Evolutionary conservation across 1,284 basidiomycete species (phyloP).

Genomic region (Sporisorium exsertum): DNA sequence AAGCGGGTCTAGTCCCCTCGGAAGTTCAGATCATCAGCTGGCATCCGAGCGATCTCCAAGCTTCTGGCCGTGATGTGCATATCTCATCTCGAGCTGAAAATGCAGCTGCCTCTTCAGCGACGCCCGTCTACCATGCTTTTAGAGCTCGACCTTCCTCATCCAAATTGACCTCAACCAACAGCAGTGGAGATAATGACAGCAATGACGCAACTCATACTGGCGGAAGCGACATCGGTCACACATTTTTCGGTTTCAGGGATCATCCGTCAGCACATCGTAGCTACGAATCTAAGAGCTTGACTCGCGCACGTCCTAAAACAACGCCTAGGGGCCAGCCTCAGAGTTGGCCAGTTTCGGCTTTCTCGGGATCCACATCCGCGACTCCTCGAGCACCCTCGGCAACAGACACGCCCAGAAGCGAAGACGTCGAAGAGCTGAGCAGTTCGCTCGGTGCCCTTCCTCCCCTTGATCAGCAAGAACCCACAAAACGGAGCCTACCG

Average conservation of each 20-base stretch:
- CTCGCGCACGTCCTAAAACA: background rate
- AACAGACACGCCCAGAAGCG: conserved; percentile 15
- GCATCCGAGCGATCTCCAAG: conserved; percentile 6
- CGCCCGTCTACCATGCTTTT: conserved; percentile 20
- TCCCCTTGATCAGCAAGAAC: background rate
- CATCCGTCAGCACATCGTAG: background rate
- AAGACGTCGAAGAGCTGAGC: conserved; percentile 13
- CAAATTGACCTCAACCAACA: background rate
- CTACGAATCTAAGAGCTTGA: background rate
- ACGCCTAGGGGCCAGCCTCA: background rate
- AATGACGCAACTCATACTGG: background rate
- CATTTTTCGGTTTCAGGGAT: background rate
- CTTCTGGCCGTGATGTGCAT: conserved; percentile 11
- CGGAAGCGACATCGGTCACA: background rate
- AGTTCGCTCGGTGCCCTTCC: background rate
- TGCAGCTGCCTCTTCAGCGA: background rate
- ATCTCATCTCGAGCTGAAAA: conserved; percentile 1
- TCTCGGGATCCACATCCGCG: background rate
- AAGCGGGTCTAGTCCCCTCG: conserved; percentile 4
- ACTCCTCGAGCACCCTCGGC: background rate
- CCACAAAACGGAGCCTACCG: background rate
- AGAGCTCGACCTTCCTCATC: background rate
- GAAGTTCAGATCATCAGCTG: conserved; percentile 41
- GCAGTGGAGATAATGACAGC: background rate
- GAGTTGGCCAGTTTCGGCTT: no score